A percentile compares a stretch with the other conserved stretches of the same genome.
These are phyloP conservation scores for Antarctomyces pellizariae DNA, from an alignment of 495 filamentous ascomycete species.

Conservation along the genomic window DNA sequence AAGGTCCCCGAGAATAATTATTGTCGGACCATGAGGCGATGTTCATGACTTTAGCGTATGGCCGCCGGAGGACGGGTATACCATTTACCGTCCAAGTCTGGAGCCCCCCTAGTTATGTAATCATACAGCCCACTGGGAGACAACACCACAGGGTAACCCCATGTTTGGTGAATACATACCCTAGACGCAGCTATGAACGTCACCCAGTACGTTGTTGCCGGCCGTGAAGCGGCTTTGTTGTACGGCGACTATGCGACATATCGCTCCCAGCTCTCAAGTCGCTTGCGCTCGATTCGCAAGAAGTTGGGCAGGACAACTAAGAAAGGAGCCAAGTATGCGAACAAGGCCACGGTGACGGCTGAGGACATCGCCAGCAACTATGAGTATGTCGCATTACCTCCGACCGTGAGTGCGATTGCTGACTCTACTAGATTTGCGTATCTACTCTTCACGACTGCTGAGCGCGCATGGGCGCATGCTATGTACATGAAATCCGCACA, in stretches of 20 bases:
- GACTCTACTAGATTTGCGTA: constrained; percentile 38
- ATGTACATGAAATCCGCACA: constrained; percentile 81
- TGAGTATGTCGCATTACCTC: constrained; percentile 29
- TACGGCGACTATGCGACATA: constrained; percentile 80
- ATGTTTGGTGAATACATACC: no score
- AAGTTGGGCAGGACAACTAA: constrained; percentile 61
- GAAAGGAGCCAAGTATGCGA: constrained; percentile 62
- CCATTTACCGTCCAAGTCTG: no score
- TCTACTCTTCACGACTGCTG: constrained; percentile 59
- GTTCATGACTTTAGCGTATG: no score
- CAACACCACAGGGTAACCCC: no score
- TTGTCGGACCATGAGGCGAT: no score
- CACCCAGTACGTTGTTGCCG: constrained; percentile 56
- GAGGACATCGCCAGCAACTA: constrained; percentile 55
- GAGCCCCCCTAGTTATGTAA: no score
- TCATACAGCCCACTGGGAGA: no score
- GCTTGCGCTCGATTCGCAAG: constrained; percentile 62
- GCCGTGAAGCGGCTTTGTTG: constrained; percentile 57
- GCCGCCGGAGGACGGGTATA: no score
- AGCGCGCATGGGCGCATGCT: constrained; percentile 89
- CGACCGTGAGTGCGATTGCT: constrained; percentile 9
- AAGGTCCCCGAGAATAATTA: no score
- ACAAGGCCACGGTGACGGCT: constrained; percentile 45
- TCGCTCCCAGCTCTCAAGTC: constrained; percentile 52
- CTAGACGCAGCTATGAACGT: constrained; percentile 70